Conservation (phyloP, 371 early-diverging fungal genomes). For the Saksenaea vasiformis region DNA sequence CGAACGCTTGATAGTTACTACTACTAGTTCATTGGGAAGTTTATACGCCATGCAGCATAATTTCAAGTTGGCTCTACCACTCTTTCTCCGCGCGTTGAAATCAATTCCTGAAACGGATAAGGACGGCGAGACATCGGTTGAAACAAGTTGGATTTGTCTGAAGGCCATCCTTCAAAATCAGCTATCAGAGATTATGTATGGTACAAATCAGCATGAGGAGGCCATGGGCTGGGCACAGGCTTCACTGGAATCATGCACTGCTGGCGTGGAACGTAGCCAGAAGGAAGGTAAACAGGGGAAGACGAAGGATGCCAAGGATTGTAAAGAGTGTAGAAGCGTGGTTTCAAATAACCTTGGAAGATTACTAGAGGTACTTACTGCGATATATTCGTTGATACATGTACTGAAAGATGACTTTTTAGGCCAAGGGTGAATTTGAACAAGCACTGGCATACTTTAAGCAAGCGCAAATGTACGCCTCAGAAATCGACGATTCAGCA, state of each 20-base stretch:
- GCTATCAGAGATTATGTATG: constrained; percentile 50
- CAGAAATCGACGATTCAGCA: constrained; percentile 27
- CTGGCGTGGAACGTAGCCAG: neutral
- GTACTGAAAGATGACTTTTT: neutral
- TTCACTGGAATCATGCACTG: constrained; percentile 36
- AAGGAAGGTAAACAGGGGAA: neutral
- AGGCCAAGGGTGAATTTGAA: constrained; percentile 40
- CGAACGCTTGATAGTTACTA: constrained; percentile 21
- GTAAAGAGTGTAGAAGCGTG: constrained; percentile 55
- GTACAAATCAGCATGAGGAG: constrained; percentile 43
- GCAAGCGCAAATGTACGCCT: constrained; percentile 40
- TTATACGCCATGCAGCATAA: constrained; percentile 49
- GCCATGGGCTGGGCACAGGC: constrained; percentile 59
- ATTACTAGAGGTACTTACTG: constrained; percentile 40
- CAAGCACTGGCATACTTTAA: constrained; percentile 42
- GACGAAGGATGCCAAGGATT: constrained; percentile 23
- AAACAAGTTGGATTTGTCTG: constrained; percentile 27
- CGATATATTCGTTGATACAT: neutral
- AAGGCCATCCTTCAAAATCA: constrained; percentile 53
- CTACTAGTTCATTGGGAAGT: constrained; percentile 41
- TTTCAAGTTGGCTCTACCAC: constrained; percentile 41
- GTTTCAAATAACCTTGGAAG: constrained; percentile 49
- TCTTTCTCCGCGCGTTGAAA: constrained; percentile 43
- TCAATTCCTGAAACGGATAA: constrained; percentile 23
- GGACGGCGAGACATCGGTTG: neutral